A percentile compares a stretch with the other conserved stretches of the same genome.
Conservation (phyloP, 2,329 filamentous ascomycete species). For the Pseudocercospora eumusae region DNA sequence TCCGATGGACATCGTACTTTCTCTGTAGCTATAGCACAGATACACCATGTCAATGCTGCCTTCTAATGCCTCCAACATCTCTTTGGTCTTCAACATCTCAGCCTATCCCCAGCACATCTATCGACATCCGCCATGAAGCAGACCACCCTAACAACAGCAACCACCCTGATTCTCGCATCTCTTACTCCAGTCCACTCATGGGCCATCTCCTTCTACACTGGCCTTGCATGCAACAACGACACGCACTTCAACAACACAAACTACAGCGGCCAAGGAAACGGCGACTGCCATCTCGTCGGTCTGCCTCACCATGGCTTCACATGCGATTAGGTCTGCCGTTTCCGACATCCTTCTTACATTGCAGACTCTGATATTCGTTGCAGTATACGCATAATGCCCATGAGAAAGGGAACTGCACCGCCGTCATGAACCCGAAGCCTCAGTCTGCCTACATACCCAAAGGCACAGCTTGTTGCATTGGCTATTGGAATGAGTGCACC, state of each 20-base stretch:
- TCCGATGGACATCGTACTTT: not conserved
- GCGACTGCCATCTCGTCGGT: constrained; percentile 1
- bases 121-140: not conserved
- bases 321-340: not conserved
- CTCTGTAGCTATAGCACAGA: not conserved
- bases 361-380: not conserved
- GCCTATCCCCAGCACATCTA: not conserved
- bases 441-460: not conserved
- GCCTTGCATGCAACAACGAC: not conserved
- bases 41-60: not conserved
- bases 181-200: constrained; percentile 1
- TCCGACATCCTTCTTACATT: not conserved
- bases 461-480: constrained; percentile 2
- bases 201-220: not conserved
- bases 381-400: not conserved
- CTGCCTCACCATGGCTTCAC: not conserved
- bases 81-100: not conserved
- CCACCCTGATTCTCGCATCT: not conserved
- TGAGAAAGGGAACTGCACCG: not conserved
- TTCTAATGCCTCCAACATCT: not conserved
- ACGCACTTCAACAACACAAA: constrained; percentile 4
- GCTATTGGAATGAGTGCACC: not conserved
- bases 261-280: not conserved
- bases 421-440: constrained; percentile 2
- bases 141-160: not conserved